Evolutionary conservation across 2,329 filamentous ascomycete species (phyloP), one percentile per base, ranked within the genome.

Genomic region (Cladosporium oxysporum): DNA sequence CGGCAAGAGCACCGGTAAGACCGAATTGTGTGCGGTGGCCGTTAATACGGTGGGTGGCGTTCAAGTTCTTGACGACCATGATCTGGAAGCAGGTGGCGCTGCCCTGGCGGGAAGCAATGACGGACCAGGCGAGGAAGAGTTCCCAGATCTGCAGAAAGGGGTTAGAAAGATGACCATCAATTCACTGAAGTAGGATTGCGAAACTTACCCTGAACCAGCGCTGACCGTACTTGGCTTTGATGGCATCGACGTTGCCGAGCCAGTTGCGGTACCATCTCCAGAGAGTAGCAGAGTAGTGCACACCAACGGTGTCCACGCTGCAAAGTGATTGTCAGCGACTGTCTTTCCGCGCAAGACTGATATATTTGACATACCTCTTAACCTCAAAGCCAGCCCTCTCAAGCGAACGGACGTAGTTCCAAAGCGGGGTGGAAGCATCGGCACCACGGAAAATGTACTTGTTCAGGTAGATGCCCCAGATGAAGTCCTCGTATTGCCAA

Each of bases 251-350:
- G 86, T 98, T 98, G 81, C 85, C 92, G 79, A 97, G 86, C 95
- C 95, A 98, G 87, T 98, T 98, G 71, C 95, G 87, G 85, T 98
- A 98, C 95, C 95, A 98, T 77, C 91, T 88, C 95, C 95, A 98
- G 69, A 99, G 83, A 31, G 95, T 98, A 62, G 93, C 93, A 60
- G 92, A 96, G 83, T 97, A 98, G 84, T 98, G 95, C 52, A 98
- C 92, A 76, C 95, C 94, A 74, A 98, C 87, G 53, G 94, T 98
- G 79, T 99, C 95, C 70, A 97, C 83, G 72, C 84, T 63, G 11
- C 1, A 7, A 1, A 26, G 14, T 2, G 14, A 31, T 3, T 16
- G 50, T 63, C 31, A 63, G 60, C 16, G 28, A 10, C 2, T 16
- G 14, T 18, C 26, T 12, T 26, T 26, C 3, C 12, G 50, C 14